Evolutionary conservation across 1,284 basidiomycete genomes (phyloP).

Genomic region (Naganishia sp.): DNA sequence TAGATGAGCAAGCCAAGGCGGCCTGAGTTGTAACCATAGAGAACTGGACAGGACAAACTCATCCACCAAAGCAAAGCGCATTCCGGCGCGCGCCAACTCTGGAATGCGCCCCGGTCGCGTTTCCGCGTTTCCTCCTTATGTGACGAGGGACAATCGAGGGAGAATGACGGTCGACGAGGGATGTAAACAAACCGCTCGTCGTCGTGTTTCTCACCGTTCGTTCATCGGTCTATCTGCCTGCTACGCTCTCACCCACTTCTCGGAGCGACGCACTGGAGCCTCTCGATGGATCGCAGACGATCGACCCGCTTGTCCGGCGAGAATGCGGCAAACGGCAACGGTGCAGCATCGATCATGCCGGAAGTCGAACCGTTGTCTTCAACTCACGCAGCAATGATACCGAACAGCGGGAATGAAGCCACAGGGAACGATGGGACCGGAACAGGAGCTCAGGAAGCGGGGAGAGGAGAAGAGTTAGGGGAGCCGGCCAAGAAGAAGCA

Average conservation of each 20-base stretch:
- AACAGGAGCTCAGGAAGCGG: neutral
- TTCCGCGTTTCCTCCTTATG: conserved; percentile 12
- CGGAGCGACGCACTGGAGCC: neutral
- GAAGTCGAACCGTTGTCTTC: conserved; percentile 3
- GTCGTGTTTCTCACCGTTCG: neutral
- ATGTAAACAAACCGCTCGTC: conserved; percentile 26
- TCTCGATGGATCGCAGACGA: conserved; percentile 26
- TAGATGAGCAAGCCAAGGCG: neutral
- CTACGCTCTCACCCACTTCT: neutral
- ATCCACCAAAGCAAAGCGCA: conserved; percentile 14
- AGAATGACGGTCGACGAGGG: neutral
- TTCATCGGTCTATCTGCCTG: too few species aligned
- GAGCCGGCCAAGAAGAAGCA: conserved; percentile 29
- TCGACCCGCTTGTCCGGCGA: conserved; percentile 20
- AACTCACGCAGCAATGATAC: neutral
- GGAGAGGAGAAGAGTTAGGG: neutral
- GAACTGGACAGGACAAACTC: too few species aligned
- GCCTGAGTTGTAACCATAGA: neutral
- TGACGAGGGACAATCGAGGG: conserved; percentile 3
- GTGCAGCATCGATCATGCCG: neutral
- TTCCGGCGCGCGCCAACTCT: neutral
- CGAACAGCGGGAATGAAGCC: neutral
- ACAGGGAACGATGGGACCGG: neutral
- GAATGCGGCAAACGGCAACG: conserved; percentile 11
- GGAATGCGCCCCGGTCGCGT: neutral